Evolutionary conservation across 352 stramenopile species (phyloP).

Genomic region (Phytophthora cryptogea): DNA sequence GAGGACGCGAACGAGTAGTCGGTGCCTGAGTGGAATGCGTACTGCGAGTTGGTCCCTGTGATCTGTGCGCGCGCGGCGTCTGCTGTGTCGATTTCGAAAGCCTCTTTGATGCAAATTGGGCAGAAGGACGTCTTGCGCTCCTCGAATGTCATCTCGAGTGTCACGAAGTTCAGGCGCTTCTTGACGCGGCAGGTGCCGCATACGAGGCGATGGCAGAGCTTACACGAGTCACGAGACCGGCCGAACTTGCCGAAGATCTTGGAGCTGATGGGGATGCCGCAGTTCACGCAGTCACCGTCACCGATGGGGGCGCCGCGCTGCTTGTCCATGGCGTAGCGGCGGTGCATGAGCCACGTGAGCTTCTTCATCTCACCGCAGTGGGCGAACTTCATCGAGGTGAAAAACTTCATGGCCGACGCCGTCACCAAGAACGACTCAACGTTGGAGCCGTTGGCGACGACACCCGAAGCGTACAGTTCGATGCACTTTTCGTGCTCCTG

Average conservation of each 20-base stretch:
- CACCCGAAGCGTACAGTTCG: conserved; percentile 32
- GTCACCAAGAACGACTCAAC: conserved; percentile 36
- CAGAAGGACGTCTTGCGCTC: conserved; percentile 44
- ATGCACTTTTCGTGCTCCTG: conserved; percentile 36
- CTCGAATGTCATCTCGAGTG: conserved; percentile 42
- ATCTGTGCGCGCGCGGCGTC: conserved; percentile 38
- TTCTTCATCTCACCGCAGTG: conserved; percentile 50
- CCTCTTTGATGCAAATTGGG: conserved; percentile 39
- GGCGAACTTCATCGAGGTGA: conserved; percentile 34
- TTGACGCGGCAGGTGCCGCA: conserved; percentile 41
- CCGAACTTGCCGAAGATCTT: conserved; percentile 40
- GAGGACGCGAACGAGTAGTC: conserved; percentile 42
- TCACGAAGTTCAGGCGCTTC: conserved; percentile 42
- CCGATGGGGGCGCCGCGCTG: conserved; percentile 23
- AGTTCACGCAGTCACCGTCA: conserved; percentile 39
- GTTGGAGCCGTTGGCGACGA: conserved; percentile 32
- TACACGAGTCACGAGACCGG: conserved; percentile 38
- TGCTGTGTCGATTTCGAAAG: conserved; percentile 36
- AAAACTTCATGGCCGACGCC: conserved; percentile 38
- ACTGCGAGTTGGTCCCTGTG: conserved; percentile 26
- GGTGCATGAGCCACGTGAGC: conserved; percentile 46
- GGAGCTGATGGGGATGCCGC: conserved; percentile 34
- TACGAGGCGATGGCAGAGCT: conserved; percentile 39
- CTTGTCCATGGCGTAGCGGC: conserved; percentile 31
- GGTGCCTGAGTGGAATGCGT: conserved; percentile 31